Base-by-base conservation (phyloP, 495 filamentous ascomycete genomes). In the Penicillium silybi region DNA sequence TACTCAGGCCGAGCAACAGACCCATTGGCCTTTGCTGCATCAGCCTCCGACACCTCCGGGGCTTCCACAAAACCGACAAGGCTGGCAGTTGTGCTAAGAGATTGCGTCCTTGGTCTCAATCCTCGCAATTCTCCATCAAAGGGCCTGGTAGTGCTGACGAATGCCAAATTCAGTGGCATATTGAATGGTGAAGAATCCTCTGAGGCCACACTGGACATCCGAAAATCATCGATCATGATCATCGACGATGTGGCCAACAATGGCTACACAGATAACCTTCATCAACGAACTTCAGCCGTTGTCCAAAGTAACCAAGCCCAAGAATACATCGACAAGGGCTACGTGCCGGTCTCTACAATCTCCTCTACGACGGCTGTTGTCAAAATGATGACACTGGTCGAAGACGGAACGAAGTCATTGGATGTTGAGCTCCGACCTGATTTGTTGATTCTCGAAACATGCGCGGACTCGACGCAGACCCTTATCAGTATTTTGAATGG, bases 391-490 rank as follows among this genome's bases (percentile, higher is more conserved):
- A 77, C 75, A 10, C 58, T 66, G 19, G 71, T 69, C 37, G 72
- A 74, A 0, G 76, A 81, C 25, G 81, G 76, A 0, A 74, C 80
- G 10, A 83, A 85, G 49, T 82, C 82, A 32, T 65, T 95, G 9
- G 89, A 93, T 58, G 79, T 96, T 3, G 88, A 96, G 53, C 57
- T 97, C 8, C 81, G 80, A 38, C 89, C 95, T 63, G 87, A 93
- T 62, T 75, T 99, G 2, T 75, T 97, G 23, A 84, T 99, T 19
- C 74, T 99, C 15, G 95, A 99, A 64, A 89, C 90, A 4, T 97
- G 95, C 63, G 93, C 95, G 15, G 95, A 99, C 68, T 97, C 95
- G 9, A 97, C 93, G 0, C 90, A 96, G 60, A 97, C 95, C 0
- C 79, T 99, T 3, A 84, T 95, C 44, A 82, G 78, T 15, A 80